Percentiles rank a stretch among this genome's conserved stretches.
These are phyloP conservation scores for Lathyrus sativus DNA, from an alignment of 306 rosid genomes.

Conservation along the genomic window DNA sequence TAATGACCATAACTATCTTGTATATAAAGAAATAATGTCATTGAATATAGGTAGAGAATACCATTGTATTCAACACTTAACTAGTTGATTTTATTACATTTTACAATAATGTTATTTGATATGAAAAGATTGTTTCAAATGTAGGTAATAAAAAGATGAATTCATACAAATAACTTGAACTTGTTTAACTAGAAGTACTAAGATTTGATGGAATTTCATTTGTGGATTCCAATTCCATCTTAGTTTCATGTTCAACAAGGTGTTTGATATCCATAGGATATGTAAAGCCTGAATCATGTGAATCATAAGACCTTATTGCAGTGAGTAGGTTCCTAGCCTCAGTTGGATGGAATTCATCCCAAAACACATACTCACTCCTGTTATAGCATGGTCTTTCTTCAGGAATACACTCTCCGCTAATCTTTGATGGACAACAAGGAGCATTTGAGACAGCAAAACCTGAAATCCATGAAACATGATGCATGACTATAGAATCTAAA, in stretches of 20 bases:
- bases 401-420: conserved; percentile 39
- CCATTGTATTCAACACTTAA: too few relatives aligned
- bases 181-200: conserved; percentile 14
- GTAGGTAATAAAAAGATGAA: not conserved
- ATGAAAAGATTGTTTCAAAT: not conserved
- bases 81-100: not conserved
- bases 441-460: conserved; percentile 36
- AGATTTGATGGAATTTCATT: conserved; percentile 28
- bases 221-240: conserved; percentile 20
- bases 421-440: conserved; percentile 43
- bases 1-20: too few relatives aligned
- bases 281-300: conserved; percentile 8
- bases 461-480: conserved; percentile 34
- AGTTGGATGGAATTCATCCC: conserved; percentile 55
- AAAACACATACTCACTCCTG: conserved; percentile 50
- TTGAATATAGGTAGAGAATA: too few relatives aligned
- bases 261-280: conserved; percentile 49
- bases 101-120: not conserved
- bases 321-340: conserved; percentile 39
- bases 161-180: conserved; percentile 7
- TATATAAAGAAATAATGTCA: too few relatives aligned
- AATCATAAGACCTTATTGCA: conserved; percentile 30
- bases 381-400: conserved; percentile 41
- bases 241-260: conserved; percentile 33
- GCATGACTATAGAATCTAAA: conserved; percentile 6